Conservation (phyloP, 352 stramenopile genomes). For the Lagenidium giganteum region DNA sequence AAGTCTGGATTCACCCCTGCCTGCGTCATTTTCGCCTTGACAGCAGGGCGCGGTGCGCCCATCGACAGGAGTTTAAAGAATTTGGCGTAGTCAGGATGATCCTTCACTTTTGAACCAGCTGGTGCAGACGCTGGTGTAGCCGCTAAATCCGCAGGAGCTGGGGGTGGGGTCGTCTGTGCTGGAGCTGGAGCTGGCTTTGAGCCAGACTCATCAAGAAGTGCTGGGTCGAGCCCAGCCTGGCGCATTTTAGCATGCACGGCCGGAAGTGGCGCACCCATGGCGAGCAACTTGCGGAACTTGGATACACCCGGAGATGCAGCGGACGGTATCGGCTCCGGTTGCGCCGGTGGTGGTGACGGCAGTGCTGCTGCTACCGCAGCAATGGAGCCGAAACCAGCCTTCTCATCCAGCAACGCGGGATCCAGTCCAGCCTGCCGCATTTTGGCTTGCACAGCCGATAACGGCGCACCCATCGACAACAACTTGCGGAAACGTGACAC, state of each 20-base stretch:
- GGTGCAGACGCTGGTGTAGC: background rate
- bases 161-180: background rate
- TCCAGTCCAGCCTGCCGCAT: conserved; percentile 65
- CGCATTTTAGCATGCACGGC: conserved; percentile 58
- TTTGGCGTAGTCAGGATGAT: conserved; percentile 24
- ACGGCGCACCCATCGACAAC: conserved; percentile 74
- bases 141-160: background rate
- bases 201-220: conserved; percentile 61
- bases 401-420: conserved; percentile 44
- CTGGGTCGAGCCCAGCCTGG: conserved; percentile 44
- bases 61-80: conserved; percentile 66
- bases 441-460: conserved; percentile 61
- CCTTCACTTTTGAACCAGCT: conserved; percentile 5
- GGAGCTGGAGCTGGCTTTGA: conserved; percentile 3
- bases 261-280: conserved; percentile 39
- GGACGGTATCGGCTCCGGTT: too few relatives aligned
- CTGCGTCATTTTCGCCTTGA: conserved; percentile 68
- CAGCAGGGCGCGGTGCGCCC: conserved; percentile 43
- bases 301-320: conserved; percentile 4
- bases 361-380: too few relatives aligned
- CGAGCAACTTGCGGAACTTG: conserved; percentile 61
- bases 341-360: too few relatives aligned
- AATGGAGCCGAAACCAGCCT: background rate
- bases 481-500: conserved; percentile 91
- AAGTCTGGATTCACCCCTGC: conserved; percentile 51